Conservation (phyloP, 306 rosid species). For the Hippophae rhamnoides region DNA sequence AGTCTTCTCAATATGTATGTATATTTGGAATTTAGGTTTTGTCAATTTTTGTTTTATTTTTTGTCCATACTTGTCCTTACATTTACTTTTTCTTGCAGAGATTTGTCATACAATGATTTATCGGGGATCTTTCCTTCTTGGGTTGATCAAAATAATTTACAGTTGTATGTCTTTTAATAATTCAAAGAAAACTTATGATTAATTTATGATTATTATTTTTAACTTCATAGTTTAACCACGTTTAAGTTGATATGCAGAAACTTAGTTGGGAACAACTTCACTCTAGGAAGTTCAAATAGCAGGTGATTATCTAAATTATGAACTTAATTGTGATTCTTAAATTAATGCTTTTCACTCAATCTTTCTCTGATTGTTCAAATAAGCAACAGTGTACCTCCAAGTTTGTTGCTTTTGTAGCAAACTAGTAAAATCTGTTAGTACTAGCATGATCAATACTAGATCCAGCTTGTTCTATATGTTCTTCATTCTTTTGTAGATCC, state of each 20-base stretch:
- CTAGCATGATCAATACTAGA: too few relatives aligned
- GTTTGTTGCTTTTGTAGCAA: too few relatives aligned
- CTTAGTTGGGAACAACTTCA: constrained; percentile 68
- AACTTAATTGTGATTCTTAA: not conserved
- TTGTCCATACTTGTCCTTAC: too few relatives aligned
- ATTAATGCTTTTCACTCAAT: too few relatives aligned
- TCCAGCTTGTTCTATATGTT: too few relatives aligned
- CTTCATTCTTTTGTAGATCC: too few relatives aligned
- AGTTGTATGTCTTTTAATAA: constrained; percentile 35
- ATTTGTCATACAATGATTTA: constrained; percentile 69
- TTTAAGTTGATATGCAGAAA: constrained; percentile 34
- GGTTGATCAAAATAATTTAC: constrained; percentile 36
- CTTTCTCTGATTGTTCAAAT: too few relatives aligned
- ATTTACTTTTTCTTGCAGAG: constrained; percentile 43
- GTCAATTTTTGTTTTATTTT: not conserved
- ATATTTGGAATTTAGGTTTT: not conserved
- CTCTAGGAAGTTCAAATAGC: constrained; percentile 33
- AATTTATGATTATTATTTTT: not conserved
- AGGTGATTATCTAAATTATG: constrained; percentile 33
- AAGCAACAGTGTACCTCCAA: too few relatives aligned
- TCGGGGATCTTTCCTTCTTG: constrained; percentile 72
- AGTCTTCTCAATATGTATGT: constrained; percentile 57
- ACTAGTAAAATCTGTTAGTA: too few relatives aligned
- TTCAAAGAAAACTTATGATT: not conserved
- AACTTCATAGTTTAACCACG: not conserved